Conservation (phyloP, 2,329 filamentous ascomycete species). For the Monascus ruber region DNA sequence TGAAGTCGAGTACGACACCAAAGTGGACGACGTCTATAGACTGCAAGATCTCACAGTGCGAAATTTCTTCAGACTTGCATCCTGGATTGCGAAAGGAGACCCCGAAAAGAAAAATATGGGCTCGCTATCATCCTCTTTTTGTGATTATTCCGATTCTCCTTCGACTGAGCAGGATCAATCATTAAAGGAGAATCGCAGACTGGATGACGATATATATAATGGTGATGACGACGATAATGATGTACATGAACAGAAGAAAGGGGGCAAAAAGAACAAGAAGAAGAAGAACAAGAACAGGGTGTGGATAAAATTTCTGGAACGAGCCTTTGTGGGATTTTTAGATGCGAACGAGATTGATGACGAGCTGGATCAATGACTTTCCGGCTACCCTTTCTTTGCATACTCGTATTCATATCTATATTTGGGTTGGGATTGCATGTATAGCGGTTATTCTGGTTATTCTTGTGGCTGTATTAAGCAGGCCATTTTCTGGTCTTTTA, state of each 20-base stretch:
- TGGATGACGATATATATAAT: slow-evolving; percentile 15
- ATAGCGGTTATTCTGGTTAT: no score
- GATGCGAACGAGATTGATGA: slow-evolving; percentile 51
- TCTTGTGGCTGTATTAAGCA: no score
- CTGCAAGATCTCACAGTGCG: slow-evolving; percentile 74
- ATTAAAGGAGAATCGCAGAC: not conserved
- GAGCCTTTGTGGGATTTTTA: slow-evolving; percentile 69
- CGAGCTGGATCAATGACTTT: slow-evolving; percentile 1
- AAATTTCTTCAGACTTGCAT: slow-evolving; percentile 68
- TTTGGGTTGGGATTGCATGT: no score
- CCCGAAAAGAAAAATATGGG: slow-evolving; percentile 7
- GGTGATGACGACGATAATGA: slow-evolving; percentile 22
- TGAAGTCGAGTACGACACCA: slow-evolving; percentile 79
- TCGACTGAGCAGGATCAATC: slow-evolving; percentile 2
- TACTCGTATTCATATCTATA: not conserved
- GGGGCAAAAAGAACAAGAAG: slow-evolving; percentile 39
- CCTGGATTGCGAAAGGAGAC: slow-evolving; percentile 53
- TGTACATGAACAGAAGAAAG: slow-evolving; percentile 28
- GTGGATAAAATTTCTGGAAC: slow-evolving; percentile 66
- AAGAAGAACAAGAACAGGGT: slow-evolving; percentile 47
- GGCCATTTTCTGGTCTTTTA: no score
- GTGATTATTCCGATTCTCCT: no score
- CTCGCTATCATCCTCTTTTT: slow-evolving; percentile 1
- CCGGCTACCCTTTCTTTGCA: not conserved
- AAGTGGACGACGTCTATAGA: slow-evolving; percentile 61